A percentile compares a stretch with the other conserved stretches of the same genome.
These are phyloP conservation scores for Keqinozyma sinolaborantium DNA, from an alignment of 1,139 yeast genomes.

Conservation along the genomic window DNA sequence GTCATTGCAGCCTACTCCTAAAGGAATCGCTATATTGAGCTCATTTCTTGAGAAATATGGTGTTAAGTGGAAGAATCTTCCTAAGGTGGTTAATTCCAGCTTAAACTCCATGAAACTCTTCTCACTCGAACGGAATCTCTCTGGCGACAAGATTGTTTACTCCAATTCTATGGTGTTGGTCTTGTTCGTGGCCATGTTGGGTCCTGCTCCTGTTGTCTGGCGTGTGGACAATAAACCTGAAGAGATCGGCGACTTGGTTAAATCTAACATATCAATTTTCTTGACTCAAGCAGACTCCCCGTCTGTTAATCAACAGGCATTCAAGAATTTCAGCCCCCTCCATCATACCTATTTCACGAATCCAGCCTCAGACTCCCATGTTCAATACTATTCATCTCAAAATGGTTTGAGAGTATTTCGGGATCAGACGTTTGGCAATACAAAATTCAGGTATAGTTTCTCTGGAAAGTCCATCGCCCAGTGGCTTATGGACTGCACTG, in stretches of 20 bases:
- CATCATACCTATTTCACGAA: conserved; percentile 78
- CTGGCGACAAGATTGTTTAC: conserved; percentile 58
- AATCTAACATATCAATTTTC: background rate
- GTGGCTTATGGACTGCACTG: conserved; percentile 91
- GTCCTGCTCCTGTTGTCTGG: conserved; percentile 70
- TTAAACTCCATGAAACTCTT: conserved; percentile 75
- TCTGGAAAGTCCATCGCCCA: conserved; percentile 79
- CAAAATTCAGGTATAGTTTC: conserved; percentile 35
- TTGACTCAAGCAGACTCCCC: background rate
- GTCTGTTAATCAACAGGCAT: background rate
- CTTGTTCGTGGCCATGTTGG: conserved; percentile 63
- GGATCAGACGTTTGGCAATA: conserved; percentile 27
- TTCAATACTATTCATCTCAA: conserved; percentile 73
- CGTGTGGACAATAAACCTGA: conserved; percentile 43
- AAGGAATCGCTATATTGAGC: conserved; percentile 73
- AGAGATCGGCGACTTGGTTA: conserved; percentile 2
- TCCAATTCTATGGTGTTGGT: conserved; percentile 66
- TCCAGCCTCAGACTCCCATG: conserved; percentile 81
- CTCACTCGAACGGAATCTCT: conserved; percentile 60
- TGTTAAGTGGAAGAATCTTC: conserved; percentile 31
- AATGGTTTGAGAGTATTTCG: conserved; percentile 62
- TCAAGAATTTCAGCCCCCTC: conserved; percentile 51
- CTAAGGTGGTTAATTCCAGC: conserved; percentile 40
- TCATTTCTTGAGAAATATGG: conserved; percentile 60
- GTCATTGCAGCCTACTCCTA: conserved; percentile 82